Base-by-base conservation (phyloP, 148 eudicot species). In the Rhododendron molle region DNA sequence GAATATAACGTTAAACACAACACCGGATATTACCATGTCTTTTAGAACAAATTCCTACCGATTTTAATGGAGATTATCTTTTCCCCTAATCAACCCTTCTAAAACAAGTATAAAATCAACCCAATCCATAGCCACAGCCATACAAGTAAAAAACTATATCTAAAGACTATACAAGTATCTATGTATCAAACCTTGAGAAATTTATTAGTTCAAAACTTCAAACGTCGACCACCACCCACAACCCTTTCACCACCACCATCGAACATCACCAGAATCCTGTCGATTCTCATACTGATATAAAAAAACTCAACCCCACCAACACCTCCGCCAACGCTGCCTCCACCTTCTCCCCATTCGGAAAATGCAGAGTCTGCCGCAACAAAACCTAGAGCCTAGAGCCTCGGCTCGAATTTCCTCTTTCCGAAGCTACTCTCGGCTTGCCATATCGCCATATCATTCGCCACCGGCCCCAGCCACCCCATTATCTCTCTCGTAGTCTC, bases 401-500 rank as follows among this genome's bases (percentile, higher is more conserved):
- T 92, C 5, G 89, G 56, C 11, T 92, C 94, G 52, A 96, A 90
- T 20, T 86, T 89, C 77, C 90, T 92, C 85, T 89, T 92, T 88
- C 92, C 97, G 18, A 90, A 30, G 26, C 86, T 95, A 87, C 95
- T 91, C 84, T 95, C 98, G 21, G 86, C 44, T 11, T 94, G 98
- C 99, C 99, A 95, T 15, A 82, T 83, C 43, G 93, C 40, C 5
- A 95, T 96, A 85, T 93, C 93, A 0, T 83, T 84, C 0, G 98
- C 99, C 85, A 96, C 50, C 0, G 99, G 99, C 4, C 83, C 90
- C 0, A 96, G 89, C 99, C 99, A 96, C 85, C 83, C 87, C 71
- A 96, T 32, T 47, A 96, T 92, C 81, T 89, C 96, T 43, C 46
- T 77, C 80, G 94, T 81, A 0, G 95, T 97, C 20, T 87, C 93